Evolutionary conservation across 2,329 filamentous ascomycete species (phyloP).

Genomic region (Xylariales sp.): DNA sequence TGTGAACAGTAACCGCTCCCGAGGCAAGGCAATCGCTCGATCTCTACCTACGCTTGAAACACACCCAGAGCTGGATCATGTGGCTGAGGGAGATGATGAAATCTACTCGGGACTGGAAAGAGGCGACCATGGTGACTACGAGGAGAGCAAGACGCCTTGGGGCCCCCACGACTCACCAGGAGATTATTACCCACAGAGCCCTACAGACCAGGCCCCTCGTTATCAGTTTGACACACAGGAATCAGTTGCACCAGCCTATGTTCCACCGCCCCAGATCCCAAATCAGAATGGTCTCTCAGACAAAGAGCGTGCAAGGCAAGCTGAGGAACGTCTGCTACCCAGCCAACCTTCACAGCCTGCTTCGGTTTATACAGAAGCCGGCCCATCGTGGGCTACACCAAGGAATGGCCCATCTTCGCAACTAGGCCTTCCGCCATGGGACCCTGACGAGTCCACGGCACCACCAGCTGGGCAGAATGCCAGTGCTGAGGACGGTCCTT

Average conservation of each 20-base stretch:
- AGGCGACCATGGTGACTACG: constrained; percentile 20
- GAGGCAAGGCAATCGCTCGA: constrained; percentile 19
- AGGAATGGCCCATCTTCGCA: constrained; percentile 5
- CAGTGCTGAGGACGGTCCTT: constrained; percentile 28
- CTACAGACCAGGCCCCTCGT: constrained; percentile 26
- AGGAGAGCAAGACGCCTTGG: constrained; percentile 4
- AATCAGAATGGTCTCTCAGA: constrained; percentile 66
- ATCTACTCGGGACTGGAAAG: constrained; percentile 26
- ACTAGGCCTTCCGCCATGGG: too few species aligned
- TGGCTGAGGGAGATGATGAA: constrained; percentile 14
- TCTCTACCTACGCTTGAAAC: constrained; percentile 16
- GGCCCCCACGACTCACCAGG: constrained; percentile 15
- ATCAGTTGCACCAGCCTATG: constrained; percentile 39
- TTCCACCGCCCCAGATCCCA: constrained; percentile 56
- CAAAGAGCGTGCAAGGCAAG: constrained; percentile 73
- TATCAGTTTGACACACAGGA: constrained; percentile 26
- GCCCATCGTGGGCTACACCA: constrained; percentile 32
- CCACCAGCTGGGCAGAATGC: too few species aligned
- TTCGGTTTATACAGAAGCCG: constrained; percentile 25
- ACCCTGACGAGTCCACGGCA: too few species aligned
- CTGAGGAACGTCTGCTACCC: constrained; percentile 75
- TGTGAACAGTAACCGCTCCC: constrained; percentile 55
- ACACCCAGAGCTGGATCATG: constrained; percentile 11
- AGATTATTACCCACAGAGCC: constrained; percentile 18
- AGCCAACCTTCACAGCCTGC: constrained; percentile 80